Base-by-base conservation (phyloP, 1,284 basidiomycete species). In the Pyrrhoderma lamaoense region DNA sequence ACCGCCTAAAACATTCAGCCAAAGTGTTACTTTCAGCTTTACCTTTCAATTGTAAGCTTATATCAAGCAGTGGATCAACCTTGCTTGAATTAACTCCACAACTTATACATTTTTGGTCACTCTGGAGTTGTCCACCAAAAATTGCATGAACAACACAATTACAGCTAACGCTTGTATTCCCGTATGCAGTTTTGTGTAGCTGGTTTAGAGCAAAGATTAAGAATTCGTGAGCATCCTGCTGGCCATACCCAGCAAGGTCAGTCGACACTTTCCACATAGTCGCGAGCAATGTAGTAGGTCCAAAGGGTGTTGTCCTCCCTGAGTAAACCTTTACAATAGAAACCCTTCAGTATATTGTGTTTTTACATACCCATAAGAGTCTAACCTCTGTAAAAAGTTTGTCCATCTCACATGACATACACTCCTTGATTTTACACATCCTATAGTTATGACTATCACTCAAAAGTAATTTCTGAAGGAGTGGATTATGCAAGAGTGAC, bases 341-440 rank as follows among this genome's bases (percentile, higher is more conserved):
- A n/a, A n/a, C n/a, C n/a, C n/a, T n/a, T n/a, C n/a, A n/a, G n/a
- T n/a, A n/a, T n/a, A n/a, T n/a, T n/a, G n/a, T n/a, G n/a, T n/a
- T n/a, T n/a, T 23, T 19, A 25, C 13, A 37, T 21, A 44, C 31
- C n/a, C n/a, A n/a, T n/a, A 18, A 42, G 34, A 7, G 19, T 21
- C 61, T 46, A 55, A 90, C 91, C 72, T 96, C 93, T 21, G 81
- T 71, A 65, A 95, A 95, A 3, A 97, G 75, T 57, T 79, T 82
- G 66, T 98, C 94, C 85, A 99, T 87, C 67, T 97, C 94, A 66
- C 94, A 99, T 52, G 87, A 93, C 47, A 89, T 86, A 66, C 94
- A 99, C 31, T 86, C 80, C 39, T 82, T 80, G 37, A 71, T 67
- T 62, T 80, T 84, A 67, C 89, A 91, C 55, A 82, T 64, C 59